phyloP scores from a whole-genome alignment of 2,329 filamentous ascomycete species.

The Diaporthe velutina region DNA sequence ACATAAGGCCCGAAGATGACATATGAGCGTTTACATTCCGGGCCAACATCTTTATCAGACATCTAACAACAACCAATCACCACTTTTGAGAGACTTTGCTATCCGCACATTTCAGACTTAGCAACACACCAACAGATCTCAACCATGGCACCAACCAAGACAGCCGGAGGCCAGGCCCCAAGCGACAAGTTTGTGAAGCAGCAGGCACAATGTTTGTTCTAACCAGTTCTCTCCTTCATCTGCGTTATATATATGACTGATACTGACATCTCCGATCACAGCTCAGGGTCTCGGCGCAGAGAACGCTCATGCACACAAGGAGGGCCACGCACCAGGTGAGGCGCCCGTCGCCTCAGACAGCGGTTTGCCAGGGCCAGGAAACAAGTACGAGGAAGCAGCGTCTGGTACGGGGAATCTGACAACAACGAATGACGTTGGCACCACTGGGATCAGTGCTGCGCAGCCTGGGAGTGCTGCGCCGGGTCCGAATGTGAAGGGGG shows the following conservation, averaged over 20 bases:
- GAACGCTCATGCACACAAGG: constrained; percentile 31
- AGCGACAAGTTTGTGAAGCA: constrained; percentile 38
- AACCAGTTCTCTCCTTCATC: accelerated
- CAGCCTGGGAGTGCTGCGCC: constrained; percentile 31
- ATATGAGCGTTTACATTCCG: too few relatives aligned
- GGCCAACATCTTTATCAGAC: too few relatives aligned
- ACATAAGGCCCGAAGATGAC: neutral
- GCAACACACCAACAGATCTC: neutral
- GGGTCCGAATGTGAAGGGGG: constrained; percentile 22
- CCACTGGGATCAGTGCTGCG: constrained; percentile 15
- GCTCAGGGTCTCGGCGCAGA: constrained; percentile 37
- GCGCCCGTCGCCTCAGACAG: constrained; percentile 39
- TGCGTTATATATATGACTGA: neutral
- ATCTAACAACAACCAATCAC: neutral
- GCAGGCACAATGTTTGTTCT: constrained; percentile 25
- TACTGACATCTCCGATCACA: too few relatives aligned
- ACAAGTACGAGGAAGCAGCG: constrained; percentile 15
- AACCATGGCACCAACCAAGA: constrained; percentile 37
- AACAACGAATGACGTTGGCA: constrained; percentile 27
- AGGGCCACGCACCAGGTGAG: constrained; percentile 31
- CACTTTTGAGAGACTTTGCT: too few relatives aligned
- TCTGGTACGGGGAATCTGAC: constrained; percentile 21
- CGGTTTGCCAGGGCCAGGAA: constrained; percentile 25
- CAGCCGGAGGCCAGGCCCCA: constrained; percentile 36
- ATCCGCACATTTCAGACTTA: neutral